Evolutionary conservation across 1,284 basidiomycete genomes (phyloP).

Genomic region (Sporisorium scitamineum): DNA sequence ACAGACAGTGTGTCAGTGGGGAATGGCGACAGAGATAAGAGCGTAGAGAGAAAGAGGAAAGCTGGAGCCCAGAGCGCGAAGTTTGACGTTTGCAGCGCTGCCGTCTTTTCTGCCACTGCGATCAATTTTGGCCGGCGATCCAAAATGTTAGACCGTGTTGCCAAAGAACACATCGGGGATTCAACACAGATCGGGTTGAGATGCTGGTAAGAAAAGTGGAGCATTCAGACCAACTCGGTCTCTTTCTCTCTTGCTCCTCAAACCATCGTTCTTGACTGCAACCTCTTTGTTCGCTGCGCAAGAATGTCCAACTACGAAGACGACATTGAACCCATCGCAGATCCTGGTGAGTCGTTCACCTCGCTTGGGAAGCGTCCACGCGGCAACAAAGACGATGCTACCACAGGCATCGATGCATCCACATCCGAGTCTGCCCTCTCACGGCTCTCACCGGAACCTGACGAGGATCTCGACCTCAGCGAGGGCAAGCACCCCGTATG

Average conservation of each 20-base stretch:
- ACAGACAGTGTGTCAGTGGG: no score
- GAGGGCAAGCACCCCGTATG: slow-evolving; percentile 61
- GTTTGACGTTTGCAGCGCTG: neutral
- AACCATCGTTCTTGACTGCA: neutral
- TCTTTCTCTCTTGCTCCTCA: neutral
- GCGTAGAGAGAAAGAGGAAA: no score
- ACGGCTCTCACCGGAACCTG: slow-evolving; percentile 61
- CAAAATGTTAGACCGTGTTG: slow-evolving; percentile 1
- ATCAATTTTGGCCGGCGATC: neutral
- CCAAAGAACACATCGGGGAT: neutral
- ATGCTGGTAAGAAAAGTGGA: neutral
- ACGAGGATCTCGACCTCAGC: slow-evolving; percentile 62
- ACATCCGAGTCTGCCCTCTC: slow-evolving; percentile 5
- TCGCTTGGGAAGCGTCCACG: slow-evolving; percentile 39
- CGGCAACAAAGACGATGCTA: neutral
- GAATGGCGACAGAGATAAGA: no score
- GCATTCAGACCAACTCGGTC: slow-evolving; percentile 3
- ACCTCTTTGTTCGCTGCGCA: neutral
- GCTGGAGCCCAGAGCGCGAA: slow-evolving; percentile 27
- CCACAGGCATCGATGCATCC: neutral
- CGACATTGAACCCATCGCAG: slow-evolving; percentile 51
- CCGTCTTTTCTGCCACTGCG: neutral
- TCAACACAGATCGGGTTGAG: neutral
- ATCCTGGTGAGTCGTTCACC: slow-evolving; percentile 28
- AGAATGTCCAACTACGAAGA: slow-evolving; percentile 56